Evolutionary conservation across 306 rosid genomes (phyloP), one percentile per base, ranked within the genome.

Genomic region (Castanea crenata): DNA sequence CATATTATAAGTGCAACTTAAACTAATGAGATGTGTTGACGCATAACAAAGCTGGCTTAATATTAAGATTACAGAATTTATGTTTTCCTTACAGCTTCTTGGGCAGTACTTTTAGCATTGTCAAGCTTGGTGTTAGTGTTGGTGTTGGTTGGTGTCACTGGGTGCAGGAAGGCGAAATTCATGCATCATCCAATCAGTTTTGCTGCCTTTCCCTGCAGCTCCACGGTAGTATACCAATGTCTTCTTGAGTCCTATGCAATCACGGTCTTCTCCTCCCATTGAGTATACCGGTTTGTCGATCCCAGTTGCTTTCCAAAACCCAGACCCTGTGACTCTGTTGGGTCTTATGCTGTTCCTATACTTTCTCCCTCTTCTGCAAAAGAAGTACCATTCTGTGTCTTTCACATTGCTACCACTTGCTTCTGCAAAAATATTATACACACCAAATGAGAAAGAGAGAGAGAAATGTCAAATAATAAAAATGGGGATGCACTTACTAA

Each of bases 111-210:
- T 58, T 75, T 75, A 38, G 78, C 46, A 38, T 32, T 81, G 11
- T 64, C 35, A 52, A 5, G 9, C 59, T 55, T 31, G 63, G 80
- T 21, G 31, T 32, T 72, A 13, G 6, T 34, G 20, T 78, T 38
- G 11, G 46, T 38, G 34, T 3, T 31, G 34, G 78, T 41, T 71
- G 35, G 3, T 34, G 20, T 78, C 38, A 59, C 41, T 49, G 19
- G 7, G 61, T 19, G 91, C 74, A 15, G 97, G 97, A 59, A 84
- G 91, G 74, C 99, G 99, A 87, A 94, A 94, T 81, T 94, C 99
- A 15, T 94, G 97, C 99, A 94, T 94, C 99, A 94, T 94, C 99
- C 99, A 94, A 56, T 94, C 97, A 25, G 99, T 94, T 84, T 94
- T 94, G 83, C 92, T 84, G 75, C 97, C 99, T 85, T 91, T 94